These are phyloP conservation scores for Fusarium sp. DNA, from an alignment of 2,329 filamentous ascomycete genomes.

Conservation along the genomic window DNA sequence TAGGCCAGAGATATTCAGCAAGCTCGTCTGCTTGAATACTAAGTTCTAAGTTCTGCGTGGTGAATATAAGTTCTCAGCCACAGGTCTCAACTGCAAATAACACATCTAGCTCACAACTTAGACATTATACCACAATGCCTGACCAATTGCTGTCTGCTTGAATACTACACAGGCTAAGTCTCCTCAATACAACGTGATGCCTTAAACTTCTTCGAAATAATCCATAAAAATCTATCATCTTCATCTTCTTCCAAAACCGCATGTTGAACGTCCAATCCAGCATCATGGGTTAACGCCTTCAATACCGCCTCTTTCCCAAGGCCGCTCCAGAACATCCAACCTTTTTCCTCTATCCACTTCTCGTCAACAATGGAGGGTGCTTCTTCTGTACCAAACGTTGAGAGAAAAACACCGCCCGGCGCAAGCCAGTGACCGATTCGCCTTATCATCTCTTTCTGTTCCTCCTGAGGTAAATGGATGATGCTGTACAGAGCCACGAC, in stretches of 20 bases:
- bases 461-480: slow-evolving; percentile 16
- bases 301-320: not conserved
- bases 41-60: no score
- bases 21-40: no score
- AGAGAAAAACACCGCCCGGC: slow-evolving; percentile 10
- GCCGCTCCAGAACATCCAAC: slow-evolving; percentile 33
- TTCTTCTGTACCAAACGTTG: slow-evolving; percentile 6
- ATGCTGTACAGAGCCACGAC: slow-evolving; percentile 25
- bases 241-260: not conserved
- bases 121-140: no score
- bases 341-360: slow-evolving; percentile 12
- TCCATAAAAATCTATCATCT: slow-evolving; percentile 10
- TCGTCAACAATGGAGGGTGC: not conserved
- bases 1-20: no score
- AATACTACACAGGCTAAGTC: rapidly evolving
- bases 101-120: no score
- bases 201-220: not conserved
- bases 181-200: rapidly evolving
- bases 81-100: no score
- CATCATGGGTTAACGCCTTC: not conserved
- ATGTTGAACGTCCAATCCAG: not conserved
- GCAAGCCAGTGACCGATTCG: slow-evolving; percentile 8
- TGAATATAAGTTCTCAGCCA: no score
- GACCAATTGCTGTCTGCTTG: no score
- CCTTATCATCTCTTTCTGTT: slow-evolving; percentile 16